Conservation (phyloP, 2,329 filamentous ascomycete genomes). For the Geoglossum cookeanum region DNA sequence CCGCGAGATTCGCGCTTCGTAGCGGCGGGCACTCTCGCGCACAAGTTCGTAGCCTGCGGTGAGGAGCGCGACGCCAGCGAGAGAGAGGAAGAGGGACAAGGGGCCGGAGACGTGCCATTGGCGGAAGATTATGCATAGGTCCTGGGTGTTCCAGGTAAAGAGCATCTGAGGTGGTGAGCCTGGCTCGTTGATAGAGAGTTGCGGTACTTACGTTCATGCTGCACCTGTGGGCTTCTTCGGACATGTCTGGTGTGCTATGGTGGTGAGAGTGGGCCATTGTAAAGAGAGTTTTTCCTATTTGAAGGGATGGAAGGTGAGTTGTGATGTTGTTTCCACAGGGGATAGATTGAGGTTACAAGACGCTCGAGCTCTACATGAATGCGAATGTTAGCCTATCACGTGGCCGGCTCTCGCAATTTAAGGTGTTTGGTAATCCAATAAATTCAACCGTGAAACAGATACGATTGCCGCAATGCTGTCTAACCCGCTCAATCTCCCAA, state of each 20-base stretch:
- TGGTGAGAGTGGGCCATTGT: constrained; percentile 4
- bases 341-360: neutral
- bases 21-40: constrained; percentile 55
- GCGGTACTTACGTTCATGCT: constrained; percentile 4
- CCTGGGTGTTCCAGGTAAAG: constrained; percentile 85
- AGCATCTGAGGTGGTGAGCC: constrained; percentile 53
- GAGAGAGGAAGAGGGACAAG: constrained; percentile 57
- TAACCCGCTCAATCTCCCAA: constrained; percentile 15
- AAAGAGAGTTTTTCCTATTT: neutral
- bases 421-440: neutral
- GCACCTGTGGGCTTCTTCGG: constrained; percentile 1
- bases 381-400: too few species aligned
- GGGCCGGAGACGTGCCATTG: constrained; percentile 72
- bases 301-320: too few species aligned
- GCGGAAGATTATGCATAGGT: constrained; percentile 91
- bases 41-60: constrained; percentile 88
- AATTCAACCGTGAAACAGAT: neutral
- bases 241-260: constrained; percentile 1
- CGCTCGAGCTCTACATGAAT: neutral
- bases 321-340: too few species aligned
- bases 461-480: neutral
- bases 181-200: neutral
- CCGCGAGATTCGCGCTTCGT: constrained; percentile 37
- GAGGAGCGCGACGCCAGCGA: constrained; percentile 63
- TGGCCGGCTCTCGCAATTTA: too few species aligned